Percentiles rank a stretch among this genome's conserved stretches.
These are phyloP conservation scores for Eucalyptus lansdowneana DNA, from an alignment of 345 rosid genomes.

Conservation along the genomic window DNA sequence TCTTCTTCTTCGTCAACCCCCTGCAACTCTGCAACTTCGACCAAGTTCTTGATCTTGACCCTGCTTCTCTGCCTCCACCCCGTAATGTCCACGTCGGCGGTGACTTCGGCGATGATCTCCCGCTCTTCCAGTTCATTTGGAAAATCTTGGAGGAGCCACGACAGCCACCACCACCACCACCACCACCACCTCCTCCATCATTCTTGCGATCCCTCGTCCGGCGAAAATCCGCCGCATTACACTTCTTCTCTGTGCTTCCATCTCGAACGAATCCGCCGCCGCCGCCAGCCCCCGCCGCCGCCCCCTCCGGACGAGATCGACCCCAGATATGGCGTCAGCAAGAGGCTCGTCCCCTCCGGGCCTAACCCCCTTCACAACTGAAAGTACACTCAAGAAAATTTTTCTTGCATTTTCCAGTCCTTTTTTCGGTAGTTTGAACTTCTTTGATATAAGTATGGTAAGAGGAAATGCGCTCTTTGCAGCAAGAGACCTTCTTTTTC, in stretches of 20 bases:
- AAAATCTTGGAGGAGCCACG: not conserved
- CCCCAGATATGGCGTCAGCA: constrained; percentile 53
- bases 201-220: constrained; percentile 21
- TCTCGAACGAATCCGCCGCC: constrained; percentile 13
- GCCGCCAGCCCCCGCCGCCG: not conserved
- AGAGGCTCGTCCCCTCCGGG: constrained; percentile 58
- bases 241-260: constrained; percentile 19
- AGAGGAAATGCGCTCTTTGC: not conserved
- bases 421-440: not conserved
- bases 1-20: not conserved
- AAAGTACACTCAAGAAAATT: not conserved
- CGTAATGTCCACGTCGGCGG: not conserved
- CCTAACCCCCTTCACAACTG: constrained; percentile 73
- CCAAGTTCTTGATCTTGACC: not conserved
- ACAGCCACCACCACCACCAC: not conserved
- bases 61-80: not conserved
- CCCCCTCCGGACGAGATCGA: constrained; percentile 21
- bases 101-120: not conserved
- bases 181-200: not conserved
- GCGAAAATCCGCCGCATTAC: not conserved
- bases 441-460: not conserved
- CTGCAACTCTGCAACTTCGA: not conserved
- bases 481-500: not conserved
- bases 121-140: not conserved
- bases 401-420: not conserved